Evolutionary conservation across 306 rosid species (phyloP), one percentile per base, ranked within the genome.

Genomic region (Citrullus mucosospermus): DNA sequence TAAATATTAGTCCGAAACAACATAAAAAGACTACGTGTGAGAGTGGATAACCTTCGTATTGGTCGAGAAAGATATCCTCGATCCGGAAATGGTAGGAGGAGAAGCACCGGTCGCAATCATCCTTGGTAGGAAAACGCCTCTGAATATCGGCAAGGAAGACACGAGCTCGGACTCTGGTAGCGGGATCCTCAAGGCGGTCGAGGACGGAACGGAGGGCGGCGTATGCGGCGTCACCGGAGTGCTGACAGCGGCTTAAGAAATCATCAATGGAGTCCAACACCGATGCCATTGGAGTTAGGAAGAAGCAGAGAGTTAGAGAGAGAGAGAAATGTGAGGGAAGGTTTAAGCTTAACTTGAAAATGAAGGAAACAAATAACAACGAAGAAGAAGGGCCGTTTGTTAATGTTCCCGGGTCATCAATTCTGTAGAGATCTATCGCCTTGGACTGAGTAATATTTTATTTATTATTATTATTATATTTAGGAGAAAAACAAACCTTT

Each of bases 171-270:
- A 83, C 80, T 11, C 99, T 87, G 81, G 97, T 87, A 1, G 79
- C 70, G 17, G 97, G 93, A 85, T 92, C 81, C 79, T 92, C 99
- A 3, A 95, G 97, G 13, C 85, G 88, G 53, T 92, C 99, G 57
- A 95, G 85, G 14, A 92, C 82, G 18, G 85, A 87, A 25, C 99
- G 86, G 36, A 95, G 70, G 3, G 92, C 91, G 14, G 83, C 87
- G 81, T 95, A 95, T 2, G 97, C 97, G 38, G 89, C 89, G 57
- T 95, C 99, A 5, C 99, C 92, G 7, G 99, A 95, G 63, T 84
- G 82, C 87, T 82, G 48, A 80, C 99, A 95, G 67, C 78, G 85
- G 55, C 77, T 61, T 74, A 95, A 83, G 84, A 95, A 95, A 58
- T 85, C 91, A 6, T 95, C 97, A 43, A 91, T 86, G 25, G 96